Evolutionary conservation across 805 yeast species (phyloP).

Genomic region (Pichia californica): DNA sequence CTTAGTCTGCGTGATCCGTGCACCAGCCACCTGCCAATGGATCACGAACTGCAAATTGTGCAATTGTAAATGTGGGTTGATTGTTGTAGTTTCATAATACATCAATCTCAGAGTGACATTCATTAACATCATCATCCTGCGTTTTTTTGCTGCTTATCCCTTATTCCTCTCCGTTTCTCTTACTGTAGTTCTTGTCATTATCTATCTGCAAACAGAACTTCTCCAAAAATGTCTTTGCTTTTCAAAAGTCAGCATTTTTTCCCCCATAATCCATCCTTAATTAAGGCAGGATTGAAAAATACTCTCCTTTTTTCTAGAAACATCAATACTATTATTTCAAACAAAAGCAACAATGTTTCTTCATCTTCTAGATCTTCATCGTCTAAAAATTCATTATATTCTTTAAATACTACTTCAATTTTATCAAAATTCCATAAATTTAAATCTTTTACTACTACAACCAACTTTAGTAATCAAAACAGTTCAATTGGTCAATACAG

Average conservation of each 20-base stretch:
- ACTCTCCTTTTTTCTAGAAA: slow-evolving; percentile 10
- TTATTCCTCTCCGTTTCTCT: not conserved
- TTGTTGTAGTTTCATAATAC: not conserved
- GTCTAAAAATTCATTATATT: not conserved
- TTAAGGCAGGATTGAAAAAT: slow-evolving; percentile 22
- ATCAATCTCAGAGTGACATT: too few relatives aligned
- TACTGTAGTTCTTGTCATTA: not conserved
- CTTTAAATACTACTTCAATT: not conserved
- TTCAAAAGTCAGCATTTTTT: slow-evolving; percentile 44
- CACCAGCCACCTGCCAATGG: too few relatives aligned
- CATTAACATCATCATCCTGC: too few relatives aligned
- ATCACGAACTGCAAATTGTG: too few relatives aligned
- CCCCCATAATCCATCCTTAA: slow-evolving; percentile 44
- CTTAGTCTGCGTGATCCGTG: too few relatives aligned
- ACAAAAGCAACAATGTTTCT: not conserved
- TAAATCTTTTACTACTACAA: not conserved
- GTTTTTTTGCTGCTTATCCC: too few relatives aligned
- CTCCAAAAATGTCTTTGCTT: not conserved
- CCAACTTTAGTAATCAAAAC: not conserved
- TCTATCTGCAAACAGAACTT: not conserved
- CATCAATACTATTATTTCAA: not conserved
- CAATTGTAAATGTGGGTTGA: slow-evolving; percentile 1
- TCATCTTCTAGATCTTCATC: not conserved
- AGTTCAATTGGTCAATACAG: not conserved
- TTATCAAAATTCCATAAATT: too few relatives aligned